Evolutionary conservation across 78 protist genomes (phyloP).

Genomic region (Dictyostelium intermedium): DNA sequence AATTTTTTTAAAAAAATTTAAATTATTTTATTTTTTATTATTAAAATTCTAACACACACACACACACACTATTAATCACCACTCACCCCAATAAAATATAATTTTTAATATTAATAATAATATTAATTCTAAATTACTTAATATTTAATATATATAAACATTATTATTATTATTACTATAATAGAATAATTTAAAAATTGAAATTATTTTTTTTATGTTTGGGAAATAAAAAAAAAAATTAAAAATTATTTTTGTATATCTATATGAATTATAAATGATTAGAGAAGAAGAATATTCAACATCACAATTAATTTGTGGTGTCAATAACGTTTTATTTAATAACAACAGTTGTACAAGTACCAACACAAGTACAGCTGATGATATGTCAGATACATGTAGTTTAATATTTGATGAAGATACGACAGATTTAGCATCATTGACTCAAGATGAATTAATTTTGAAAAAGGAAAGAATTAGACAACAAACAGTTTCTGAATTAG

Average conservation of each 20-base stretch:
- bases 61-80: neutral
- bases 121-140: too few species aligned
- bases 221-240: neutral
- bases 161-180: too few species aligned
- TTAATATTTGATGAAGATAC: slow-evolving; percentile 33
- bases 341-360: neutral
- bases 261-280: neutral
- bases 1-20: neutral
- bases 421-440: neutral
- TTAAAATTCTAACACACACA: neutral
- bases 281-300: neutral
- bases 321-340: neutral
- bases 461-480: slow-evolving; percentile 65
- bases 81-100: too few species aligned
- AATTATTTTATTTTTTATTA: neutral
- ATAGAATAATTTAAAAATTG: too few species aligned
- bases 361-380: slow-evolving; percentile 42
- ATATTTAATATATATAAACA: too few species aligned
- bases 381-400: slow-evolving; percentile 59
- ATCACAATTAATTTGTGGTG: neutral
- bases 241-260: neutral
- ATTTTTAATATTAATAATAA: too few species aligned
- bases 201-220: too few species aligned
- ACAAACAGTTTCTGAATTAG: slow-evolving; percentile 48
- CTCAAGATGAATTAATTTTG: slow-evolving; percentile 13